A percentile compares a stretch with the other conserved stretches of the same genome.
Conservation (phyloP, 2,329 filamentous ascomycete genomes). For the Claviceps sp. region DNA sequence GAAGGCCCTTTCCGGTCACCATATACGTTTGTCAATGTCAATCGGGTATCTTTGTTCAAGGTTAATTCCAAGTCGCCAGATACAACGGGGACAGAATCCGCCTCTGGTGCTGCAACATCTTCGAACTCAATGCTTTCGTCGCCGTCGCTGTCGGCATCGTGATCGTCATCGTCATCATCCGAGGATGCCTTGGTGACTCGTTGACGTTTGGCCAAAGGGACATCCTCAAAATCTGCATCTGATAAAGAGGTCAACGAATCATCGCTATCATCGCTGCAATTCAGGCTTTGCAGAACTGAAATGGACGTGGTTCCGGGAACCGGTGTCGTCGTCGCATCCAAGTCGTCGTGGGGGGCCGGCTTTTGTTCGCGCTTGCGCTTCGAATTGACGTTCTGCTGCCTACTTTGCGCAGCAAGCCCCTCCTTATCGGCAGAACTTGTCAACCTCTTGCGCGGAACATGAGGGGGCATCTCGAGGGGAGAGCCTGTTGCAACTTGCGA, state of each 20-base stretch:
- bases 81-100: constrained; percentile 33
- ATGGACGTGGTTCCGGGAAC: constrained; percentile 29
- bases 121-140: constrained; percentile 41
- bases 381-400: constrained; percentile 3
- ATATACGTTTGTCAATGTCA: constrained; percentile 47
- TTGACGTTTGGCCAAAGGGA: constrained; percentile 26
- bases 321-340: constrained; percentile 37
- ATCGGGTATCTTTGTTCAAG: constrained; percentile 42
- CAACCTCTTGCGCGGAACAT: constrained; percentile 53
- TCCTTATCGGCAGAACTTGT: constrained; percentile 29
- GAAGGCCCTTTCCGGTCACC: constrained; percentile 70
- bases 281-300: constrained; percentile 29
- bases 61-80: constrained; percentile 64
- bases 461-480: constrained; percentile 45
- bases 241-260: constrained; percentile 41
- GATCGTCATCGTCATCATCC: constrained; percentile 13
- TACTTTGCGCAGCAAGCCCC: constrained; percentile 11
- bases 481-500: background rate
- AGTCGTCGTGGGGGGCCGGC: constrained; percentile 45
- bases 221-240: constrained; percentile 41
- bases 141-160: constrained; percentile 8
- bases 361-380: constrained; percentile 26
- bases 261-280: constrained; percentile 29
- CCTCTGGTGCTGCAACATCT: constrained; percentile 50
- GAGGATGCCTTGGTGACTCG: constrained; percentile 17